These are phyloP conservation scores for Venturia nashicola DNA, from an alignment of 2,329 filamentous ascomycete species.

Conservation along the genomic window DNA sequence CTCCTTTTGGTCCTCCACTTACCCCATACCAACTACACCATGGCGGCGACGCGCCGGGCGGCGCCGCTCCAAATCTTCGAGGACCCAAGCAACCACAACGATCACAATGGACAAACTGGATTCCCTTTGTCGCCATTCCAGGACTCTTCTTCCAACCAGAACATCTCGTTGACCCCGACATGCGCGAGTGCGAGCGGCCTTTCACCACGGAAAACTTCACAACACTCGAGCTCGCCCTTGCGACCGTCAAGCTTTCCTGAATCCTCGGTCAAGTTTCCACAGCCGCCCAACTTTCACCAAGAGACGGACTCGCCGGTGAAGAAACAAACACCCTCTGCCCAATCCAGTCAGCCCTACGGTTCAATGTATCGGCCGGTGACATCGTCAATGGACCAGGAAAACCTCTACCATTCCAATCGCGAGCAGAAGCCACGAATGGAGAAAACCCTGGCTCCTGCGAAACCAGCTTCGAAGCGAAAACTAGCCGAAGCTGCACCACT, in stretches of 20 bases:
- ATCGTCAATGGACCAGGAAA: constrained; percentile 15
- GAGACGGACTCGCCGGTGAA: constrained; percentile 58
- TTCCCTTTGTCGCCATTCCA: constrained; percentile 29
- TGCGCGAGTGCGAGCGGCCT: constrained; percentile 38
- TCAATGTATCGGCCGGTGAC: neutral
- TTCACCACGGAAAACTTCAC: constrained; percentile 57
- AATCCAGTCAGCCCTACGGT: constrained; percentile 14
- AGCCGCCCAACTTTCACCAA: constrained; percentile 42
- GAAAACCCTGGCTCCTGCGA: neutral
- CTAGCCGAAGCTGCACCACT: constrained; percentile 1
- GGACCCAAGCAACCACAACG: constrained; percentile 35
- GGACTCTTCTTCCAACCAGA: constrained; percentile 41
- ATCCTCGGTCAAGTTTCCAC: constrained; percentile 49
- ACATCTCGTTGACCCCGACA: constrained; percentile 55
- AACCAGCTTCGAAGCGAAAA: constrained; percentile 3
- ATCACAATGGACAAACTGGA: constrained; percentile 35
- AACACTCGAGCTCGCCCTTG: constrained; percentile 46
- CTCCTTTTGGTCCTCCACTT: neutral
- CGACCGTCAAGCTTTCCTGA: constrained; percentile 52
- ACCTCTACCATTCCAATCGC: constrained; percentile 13
- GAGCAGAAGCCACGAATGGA: neutral
- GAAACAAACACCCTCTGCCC: constrained; percentile 27
- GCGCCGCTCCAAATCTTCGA: constrained; percentile 46
- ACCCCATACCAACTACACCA: constrained; percentile 16
- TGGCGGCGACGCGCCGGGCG: constrained; percentile 45